phyloP scores from a whole-genome alignment of 2,329 filamentous ascomycete species.

The Fusarium multiceps region DNA sequence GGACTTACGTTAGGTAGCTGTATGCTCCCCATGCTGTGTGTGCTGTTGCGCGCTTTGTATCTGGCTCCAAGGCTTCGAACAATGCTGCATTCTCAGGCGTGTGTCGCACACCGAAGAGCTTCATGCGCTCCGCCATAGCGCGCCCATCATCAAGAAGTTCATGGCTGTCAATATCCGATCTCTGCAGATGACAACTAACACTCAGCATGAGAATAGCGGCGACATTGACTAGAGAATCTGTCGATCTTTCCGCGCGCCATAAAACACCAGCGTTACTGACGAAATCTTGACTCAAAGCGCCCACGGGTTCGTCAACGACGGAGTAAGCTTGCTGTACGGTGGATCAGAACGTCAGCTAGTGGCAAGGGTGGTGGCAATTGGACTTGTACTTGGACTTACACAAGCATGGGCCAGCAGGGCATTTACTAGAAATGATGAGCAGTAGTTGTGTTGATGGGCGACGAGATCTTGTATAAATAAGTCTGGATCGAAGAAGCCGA shows the following conservation, averaged over 20 bases:
- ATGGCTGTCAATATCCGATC: background rate
- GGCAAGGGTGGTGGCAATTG: constrained; percentile 5
- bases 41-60: constrained; percentile 13
- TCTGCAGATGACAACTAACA: constrained; percentile 6
- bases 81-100: constrained; percentile 23
- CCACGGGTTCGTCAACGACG: constrained; percentile 6
- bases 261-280: constrained; percentile 16
- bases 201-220: constrained; percentile 31
- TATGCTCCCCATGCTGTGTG: constrained; percentile 25
- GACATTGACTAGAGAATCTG: constrained; percentile 26
- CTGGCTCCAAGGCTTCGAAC: constrained; percentile 1
- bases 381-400: constrained; percentile 34
- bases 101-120: constrained; percentile 17
- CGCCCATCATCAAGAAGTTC: constrained; percentile 19
- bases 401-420: constrained; percentile 50
- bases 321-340: constrained; percentile 22
- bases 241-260: constrained; percentile 31
- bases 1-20: constrained; percentile 28
- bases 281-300: constrained; percentile 18
- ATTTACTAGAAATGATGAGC: constrained; percentile 50
- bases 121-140: constrained; percentile 16
- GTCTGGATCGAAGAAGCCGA: constrained; percentile 51
- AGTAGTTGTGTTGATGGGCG: constrained; percentile 38
- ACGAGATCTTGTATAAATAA: constrained; percentile 51
- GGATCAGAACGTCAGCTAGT: constrained; percentile 1